A percentile compares a stretch with the other conserved stretches of the same genome.
phyloP scores from a whole-genome alignment of 176 grass and related monocot species.

The Aegilops bicornis region DNA sequence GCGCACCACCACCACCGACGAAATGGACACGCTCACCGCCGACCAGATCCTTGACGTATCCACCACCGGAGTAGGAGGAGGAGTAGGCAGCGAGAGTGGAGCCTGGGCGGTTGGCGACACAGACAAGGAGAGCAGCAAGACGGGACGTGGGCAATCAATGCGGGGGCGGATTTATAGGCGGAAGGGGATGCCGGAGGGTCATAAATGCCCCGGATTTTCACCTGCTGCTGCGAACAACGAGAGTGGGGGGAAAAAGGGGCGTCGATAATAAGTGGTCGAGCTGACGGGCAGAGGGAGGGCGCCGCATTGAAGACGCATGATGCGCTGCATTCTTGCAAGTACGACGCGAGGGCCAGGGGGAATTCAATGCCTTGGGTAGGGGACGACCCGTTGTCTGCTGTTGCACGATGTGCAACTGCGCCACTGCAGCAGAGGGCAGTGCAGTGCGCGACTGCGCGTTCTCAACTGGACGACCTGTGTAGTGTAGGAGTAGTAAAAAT shows the following conservation, averaged over 20 bases:
- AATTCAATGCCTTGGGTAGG: slow-evolving; percentile 44
- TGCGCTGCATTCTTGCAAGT: slow-evolving; percentile 41
- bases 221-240: slow-evolving; percentile 36
- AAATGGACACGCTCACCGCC: background rate
- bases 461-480: background rate
- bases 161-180: slow-evolving; percentile 52
- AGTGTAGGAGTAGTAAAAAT: background rate
- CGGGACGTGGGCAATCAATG: slow-evolving; percentile 27
- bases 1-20: background rate
- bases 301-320: slow-evolving; percentile 37
- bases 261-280: slow-evolving; percentile 17
- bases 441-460: background rate
- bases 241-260: background rate
- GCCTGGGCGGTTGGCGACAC: background rate
- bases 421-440: background rate
- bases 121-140: background rate
- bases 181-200: slow-evolving; percentile 39
- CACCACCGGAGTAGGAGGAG: background rate
- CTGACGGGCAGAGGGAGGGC: background rate
- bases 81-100: background rate
- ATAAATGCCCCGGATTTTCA: slow-evolving; percentile 78
- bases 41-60: background rate
- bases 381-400: slow-evolving; percentile 41
- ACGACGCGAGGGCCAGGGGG: background rate
- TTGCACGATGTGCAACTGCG: slow-evolving; percentile 11